Base-by-base conservation (phyloP, 306 rosid genomes). In the Sindora glabra region DNA sequence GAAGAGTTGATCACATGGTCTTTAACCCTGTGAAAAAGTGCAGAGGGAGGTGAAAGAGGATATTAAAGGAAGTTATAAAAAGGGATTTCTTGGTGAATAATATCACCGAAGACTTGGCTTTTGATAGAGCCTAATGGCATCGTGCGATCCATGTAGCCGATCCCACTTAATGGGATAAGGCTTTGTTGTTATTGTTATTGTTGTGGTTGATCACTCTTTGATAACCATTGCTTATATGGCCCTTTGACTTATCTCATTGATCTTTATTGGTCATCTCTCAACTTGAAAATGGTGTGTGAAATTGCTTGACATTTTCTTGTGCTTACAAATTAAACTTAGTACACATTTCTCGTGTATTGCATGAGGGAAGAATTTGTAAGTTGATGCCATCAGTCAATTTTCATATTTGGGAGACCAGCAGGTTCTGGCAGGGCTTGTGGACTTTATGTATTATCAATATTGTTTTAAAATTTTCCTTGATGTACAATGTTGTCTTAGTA, bases 351-450 rank as follows among this genome's bases (percentile, higher is more conserved):
- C 13, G 15, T 39, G 45, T 47, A 44, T 51, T 59, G 48, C 33
- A 25, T 9, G 9, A 39, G 41, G 26, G 30, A 17, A 53, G 45
- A 39, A 30, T 49, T 59, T 67, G 62, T 61, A 68, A 25, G 60
- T 32, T 47, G 65, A 50, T 32, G 18, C 24, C 42, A 37, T 22
- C 25, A 13, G 30, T 40, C 33, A 55, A 61, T 48, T 74, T 44
- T 10, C 7, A 41, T 29, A 54, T 54, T 55, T 39, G 54, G 45
- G 50, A 47, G 37, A 54, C 32, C 30, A 12, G 41, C 8, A 45
- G 17, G 54, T 59, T 67, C 48, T 46, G 17, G 24, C 33, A 27
- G n/a, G 34, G 44, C 55, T 27, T 70, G 7, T 61, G 16, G 11
- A 8, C 46, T 21, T 49, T 24, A 29, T 37, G 39, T 54, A 36